Evolutionary conservation across 179 eudicot species (phyloP), one percentile per base, ranked within the genome.

Genomic region (Actinidia arguta): DNA sequence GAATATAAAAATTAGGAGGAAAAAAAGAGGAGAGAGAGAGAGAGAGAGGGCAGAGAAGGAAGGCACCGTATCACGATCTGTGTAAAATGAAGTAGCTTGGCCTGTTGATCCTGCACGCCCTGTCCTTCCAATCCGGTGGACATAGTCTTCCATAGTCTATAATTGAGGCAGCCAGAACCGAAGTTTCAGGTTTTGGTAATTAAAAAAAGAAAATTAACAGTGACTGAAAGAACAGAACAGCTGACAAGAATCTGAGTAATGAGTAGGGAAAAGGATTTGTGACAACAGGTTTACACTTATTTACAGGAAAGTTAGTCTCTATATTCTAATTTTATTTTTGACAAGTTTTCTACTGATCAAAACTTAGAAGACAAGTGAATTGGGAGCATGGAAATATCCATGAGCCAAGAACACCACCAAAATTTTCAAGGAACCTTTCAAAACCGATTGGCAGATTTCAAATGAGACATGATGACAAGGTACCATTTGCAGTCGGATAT

Each of bases 31-130:
- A 74, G 31, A 64, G 10, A 47, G 20, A n/a, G 5, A 25, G 31
- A 71, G 18, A 11, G 1, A 61, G 64, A 62, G 63, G 73, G 78
- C 25, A n/a, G 66, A 68, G 71, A 24, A 78, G 18, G 62, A 50
- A 73, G 64, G 39, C 22, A 90, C 92, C 89, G 80, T 76, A 73
- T 90, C 92, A 79, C 90, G 88, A 52, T 90, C 92, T 27, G 89
- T 88, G 68, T 83, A 88, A 74, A 88, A 86, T 51, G 92, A 90
- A 66, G 90, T 87, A 74, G 92, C 90, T 81, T 80, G 88, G 79
- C 92, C 90, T 22, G 89, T 85, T 79, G 92, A 83, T 86, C 90
- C 92, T 78, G 92, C 92, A 81, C 92, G 92, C 70, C 92, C 92
- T 31, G 92, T 90, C 81, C 92, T 84, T 81, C 92, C 92, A 86